Conservation (phyloP, 228 moss, liverwort and hornwort genomes). For the Sphagnum fallax region DNA sequence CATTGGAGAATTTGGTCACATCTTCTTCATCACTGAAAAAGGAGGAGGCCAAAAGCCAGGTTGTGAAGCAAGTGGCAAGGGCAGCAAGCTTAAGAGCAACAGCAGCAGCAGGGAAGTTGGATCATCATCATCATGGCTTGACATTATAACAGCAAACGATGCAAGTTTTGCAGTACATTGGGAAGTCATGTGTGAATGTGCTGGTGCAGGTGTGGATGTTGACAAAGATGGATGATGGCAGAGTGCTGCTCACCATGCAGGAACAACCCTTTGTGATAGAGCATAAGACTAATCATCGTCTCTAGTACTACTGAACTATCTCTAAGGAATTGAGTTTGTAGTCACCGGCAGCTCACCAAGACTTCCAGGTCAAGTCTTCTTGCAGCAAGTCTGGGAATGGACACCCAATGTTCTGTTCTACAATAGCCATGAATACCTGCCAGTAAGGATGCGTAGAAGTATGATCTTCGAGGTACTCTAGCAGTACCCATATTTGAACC, state of each 20-base stretch:
- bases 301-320: conserved; percentile 51
- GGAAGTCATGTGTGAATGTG: conserved; percentile 28
- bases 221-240: conserved; percentile 18
- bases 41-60: too few species aligned
- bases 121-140: neutral
- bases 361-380: too few species aligned
- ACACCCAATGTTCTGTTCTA: conserved; percentile 15
- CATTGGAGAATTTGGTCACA: too few species aligned
- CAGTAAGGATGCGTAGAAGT: conserved; percentile 69
- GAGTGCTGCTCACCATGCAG: conserved; percentile 30
- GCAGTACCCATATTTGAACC: conserved; percentile 90
- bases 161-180: conserved; percentile 38
- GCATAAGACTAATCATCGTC: conserved; percentile 46
- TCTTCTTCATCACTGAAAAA: too few species aligned
- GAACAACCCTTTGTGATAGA: conserved; percentile 75
- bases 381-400: too few species aligned
- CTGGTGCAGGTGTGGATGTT: conserved; percentile 63
- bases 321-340: too few species aligned
- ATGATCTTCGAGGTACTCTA: conserved; percentile 73
- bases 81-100: too few species aligned
- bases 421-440: conserved; percentile 69
- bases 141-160: conserved; percentile 36
- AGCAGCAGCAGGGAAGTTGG: too few species aligned
- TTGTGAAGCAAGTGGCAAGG: too few species aligned
- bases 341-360: too few species aligned